phyloP scores from a whole-genome alignment of 169 alveolate species.

The Perkinsus marinus region DNA sequence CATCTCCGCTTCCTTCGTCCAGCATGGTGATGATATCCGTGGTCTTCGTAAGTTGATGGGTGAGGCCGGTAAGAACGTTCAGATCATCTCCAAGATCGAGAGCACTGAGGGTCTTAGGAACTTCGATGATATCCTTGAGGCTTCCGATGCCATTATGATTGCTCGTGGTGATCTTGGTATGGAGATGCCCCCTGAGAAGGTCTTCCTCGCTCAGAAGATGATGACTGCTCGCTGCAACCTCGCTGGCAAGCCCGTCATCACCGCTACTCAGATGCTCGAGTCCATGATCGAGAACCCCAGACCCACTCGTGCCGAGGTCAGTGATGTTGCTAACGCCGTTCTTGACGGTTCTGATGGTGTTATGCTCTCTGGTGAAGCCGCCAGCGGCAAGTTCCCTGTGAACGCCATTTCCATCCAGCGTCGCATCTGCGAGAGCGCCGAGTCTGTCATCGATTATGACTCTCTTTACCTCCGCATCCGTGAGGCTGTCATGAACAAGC shows the following conservation, averaged over 20 bases:
- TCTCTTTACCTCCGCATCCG: constrained; percentile 18
- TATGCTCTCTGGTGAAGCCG: constrained; percentile 83
- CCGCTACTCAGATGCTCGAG: constrained; percentile 98
- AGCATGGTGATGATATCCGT: constrained; percentile 62
- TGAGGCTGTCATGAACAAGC: constrained; percentile 11
- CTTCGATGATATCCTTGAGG: constrained; percentile 83
- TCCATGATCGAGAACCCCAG: constrained; percentile 88
- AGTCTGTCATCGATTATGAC: constrained; percentile 56
- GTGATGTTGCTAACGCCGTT: constrained; percentile 98
- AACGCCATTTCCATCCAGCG: constrained; percentile 62
- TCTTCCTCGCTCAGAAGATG: constrained; percentile 88
- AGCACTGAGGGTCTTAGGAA: constrained; percentile 87
- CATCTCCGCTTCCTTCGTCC: constrained; percentile 74
- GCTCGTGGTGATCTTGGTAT: constrained; percentile 98
- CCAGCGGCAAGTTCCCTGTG: constrained; percentile 70
- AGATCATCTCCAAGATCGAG: constrained; percentile 92
- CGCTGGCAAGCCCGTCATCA: constrained; percentile 89
- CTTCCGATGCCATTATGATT: constrained; percentile 94
- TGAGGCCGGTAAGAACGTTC: constrained; percentile 71
- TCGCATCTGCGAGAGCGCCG: constrained; percentile 70
- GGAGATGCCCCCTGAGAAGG: constrained; percentile 96
- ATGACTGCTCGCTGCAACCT: constrained; percentile 73
- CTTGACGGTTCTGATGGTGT: constrained; percentile 96
- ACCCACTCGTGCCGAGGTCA: constrained; percentile 99
- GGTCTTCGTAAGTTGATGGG: constrained; percentile 55